A percentile compares a stretch with the other conserved stretches of the same genome.
phyloP scores from a whole-genome alignment of 225 moss, liverwort and hornwort species.

The Polytrichum commune region DNA sequence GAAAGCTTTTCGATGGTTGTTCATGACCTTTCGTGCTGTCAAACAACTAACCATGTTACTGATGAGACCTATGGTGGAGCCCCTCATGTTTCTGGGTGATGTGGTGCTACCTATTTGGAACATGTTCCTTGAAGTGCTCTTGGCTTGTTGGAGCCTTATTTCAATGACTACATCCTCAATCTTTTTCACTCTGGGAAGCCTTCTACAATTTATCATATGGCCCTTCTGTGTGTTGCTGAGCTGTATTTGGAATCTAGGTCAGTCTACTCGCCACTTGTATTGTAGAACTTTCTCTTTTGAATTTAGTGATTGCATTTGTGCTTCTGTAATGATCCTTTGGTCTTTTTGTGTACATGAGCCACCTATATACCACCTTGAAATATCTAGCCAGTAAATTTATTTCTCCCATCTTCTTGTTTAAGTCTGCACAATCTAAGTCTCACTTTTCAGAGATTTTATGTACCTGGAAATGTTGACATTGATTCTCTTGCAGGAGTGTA shows the following conservation, averaged over 20 bases:
- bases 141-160: constrained; percentile 49
- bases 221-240: constrained; percentile 57
- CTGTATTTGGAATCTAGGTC: constrained; percentile 64
- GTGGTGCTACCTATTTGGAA: constrained; percentile 63
- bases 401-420: too few relatives aligned
- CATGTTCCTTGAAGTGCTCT: constrained; percentile 38
- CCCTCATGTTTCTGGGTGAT: constrained; percentile 57
- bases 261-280: constrained; percentile 12
- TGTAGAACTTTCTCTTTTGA: not conserved
- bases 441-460: too few relatives aligned
- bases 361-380: not conserved
- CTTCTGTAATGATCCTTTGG: not conserved
- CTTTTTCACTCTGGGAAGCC: constrained; percentile 39
- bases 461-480: constrained; percentile 1
- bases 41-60: constrained; percentile 61
- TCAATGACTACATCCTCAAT: constrained; percentile 35
- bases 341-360: not conserved
- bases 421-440: too few relatives aligned
- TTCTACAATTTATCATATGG: constrained; percentile 57
- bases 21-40: constrained; percentile 58
- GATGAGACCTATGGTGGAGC: constrained; percentile 71
- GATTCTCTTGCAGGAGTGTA: constrained; percentile 47
- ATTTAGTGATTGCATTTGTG: not conserved
- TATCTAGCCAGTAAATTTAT: not conserved
- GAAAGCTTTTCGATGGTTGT: constrained; percentile 79